These are phyloP conservation scores for Physaria fendleri DNA, from an alignment of 345 rosid genomes.

Conservation along the genomic window DNA sequence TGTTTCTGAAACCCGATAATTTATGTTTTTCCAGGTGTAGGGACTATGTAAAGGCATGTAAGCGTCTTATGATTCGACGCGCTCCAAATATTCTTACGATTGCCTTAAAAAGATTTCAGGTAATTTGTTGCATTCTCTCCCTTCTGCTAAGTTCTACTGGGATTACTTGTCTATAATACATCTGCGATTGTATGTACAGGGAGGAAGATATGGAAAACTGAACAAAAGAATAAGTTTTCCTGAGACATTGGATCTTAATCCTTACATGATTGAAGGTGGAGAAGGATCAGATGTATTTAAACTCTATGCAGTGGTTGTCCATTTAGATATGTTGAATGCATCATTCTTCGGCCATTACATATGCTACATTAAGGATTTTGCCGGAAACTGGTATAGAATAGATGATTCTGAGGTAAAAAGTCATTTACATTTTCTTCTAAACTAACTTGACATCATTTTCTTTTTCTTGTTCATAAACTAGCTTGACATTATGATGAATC, in stretches of 20 bases:
- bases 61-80: conserved; percentile 61
- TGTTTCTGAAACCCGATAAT: not conserved
- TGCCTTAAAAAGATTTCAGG: conserved; percentile 93
- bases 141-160: not conserved
- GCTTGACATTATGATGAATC: not conserved
- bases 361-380: conserved; percentile 77
- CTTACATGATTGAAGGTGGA: conserved; percentile 76
- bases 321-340: conserved; percentile 94
- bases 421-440: not conserved
- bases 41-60: conserved; percentile 95
- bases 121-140: conserved; percentile 9
- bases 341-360: conserved; percentile 96
- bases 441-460: not conserved
- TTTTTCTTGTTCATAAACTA: not conserved
- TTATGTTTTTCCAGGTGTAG: conserved; percentile 46
- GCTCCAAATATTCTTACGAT: conserved; percentile 92
- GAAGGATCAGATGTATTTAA: conserved; percentile 61
- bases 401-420: conserved; percentile 82
- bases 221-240: conserved; percentile 89
- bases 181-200: conserved; percentile 44
- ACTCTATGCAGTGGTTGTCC: conserved; percentile 96
- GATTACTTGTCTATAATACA: not conserved
- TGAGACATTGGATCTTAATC: conserved; percentile 71
- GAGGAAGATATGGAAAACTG: conserved; percentile 96
- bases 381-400: conserved; percentile 74